phyloP scores from a whole-genome alignment of 164 flowering plant species.

The Nymphaea thermarum region DNA sequence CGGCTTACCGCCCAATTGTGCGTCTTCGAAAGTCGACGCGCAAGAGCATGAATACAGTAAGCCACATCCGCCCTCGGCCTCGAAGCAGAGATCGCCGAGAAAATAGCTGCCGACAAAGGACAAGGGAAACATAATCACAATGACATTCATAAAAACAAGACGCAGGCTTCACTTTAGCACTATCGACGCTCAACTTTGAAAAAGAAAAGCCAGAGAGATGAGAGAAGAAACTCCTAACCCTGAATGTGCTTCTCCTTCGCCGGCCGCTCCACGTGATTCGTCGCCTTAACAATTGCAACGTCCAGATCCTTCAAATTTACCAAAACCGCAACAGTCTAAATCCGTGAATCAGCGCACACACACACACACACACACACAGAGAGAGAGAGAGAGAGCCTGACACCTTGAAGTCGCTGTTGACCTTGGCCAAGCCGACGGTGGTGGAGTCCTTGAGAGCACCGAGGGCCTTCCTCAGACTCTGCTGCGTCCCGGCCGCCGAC shows the following conservation, averaged over 20 bases:
- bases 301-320: constrained; percentile 30
- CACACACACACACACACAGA: not conserved
- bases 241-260: constrained; percentile 53
- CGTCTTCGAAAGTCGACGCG: constrained; percentile 75
- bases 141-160: not conserved
- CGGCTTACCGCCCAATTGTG: constrained; percentile 89
- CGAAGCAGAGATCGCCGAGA: constrained; percentile 73
- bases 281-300: constrained; percentile 54
- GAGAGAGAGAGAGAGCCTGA: not conserved
- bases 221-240: constrained; percentile 21
- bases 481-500: constrained; percentile 83
- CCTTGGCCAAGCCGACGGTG: constrained; percentile 91
- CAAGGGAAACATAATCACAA: not conserved
- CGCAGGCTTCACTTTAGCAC: not conserved
- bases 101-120: constrained; percentile 47
- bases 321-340: not conserved
- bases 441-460: constrained; percentile 97
- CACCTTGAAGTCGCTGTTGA: constrained; percentile 96
- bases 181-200: not conserved
- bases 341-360: not conserved
- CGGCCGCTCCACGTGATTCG: constrained; percentile 41
- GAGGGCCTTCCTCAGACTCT: constrained; percentile 74
- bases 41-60: constrained; percentile 91
- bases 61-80: constrained; percentile 97
- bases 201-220: not conserved